Evolutionary conservation across 1,139 yeast genomes (phyloP).

Genomic region (Protomyces macrosporus): DNA sequence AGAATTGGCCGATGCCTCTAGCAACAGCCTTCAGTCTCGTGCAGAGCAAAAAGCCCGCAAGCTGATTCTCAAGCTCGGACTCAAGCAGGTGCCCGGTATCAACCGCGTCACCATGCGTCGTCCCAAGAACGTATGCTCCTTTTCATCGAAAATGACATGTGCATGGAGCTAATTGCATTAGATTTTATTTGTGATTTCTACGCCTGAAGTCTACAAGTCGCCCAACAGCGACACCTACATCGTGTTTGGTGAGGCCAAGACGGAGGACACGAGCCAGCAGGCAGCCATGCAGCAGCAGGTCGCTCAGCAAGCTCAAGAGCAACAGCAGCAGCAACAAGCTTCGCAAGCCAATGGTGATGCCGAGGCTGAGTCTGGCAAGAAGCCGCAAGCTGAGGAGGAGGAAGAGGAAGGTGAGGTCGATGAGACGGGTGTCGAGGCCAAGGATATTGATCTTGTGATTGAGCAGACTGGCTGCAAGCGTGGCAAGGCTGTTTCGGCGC

Average conservation of each 20-base stretch:
- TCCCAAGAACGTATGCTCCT: slow-evolving; percentile 63
- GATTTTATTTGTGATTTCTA: slow-evolving; percentile 77
- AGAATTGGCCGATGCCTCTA: slow-evolving; percentile 6
- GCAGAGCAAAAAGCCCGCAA: slow-evolving; percentile 97
- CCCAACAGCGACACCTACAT: slow-evolving; percentile 86
- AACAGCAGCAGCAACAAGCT: slow-evolving; percentile 37
- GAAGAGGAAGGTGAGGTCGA: slow-evolving; percentile 35
- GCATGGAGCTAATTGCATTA: neutral
- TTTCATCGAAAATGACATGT: neutral
- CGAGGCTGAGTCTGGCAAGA: slow-evolving; percentile 34
- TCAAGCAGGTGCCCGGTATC: slow-evolving; percentile 88
- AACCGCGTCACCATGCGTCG: slow-evolving; percentile 94
- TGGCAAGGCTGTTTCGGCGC: slow-evolving; percentile 85
- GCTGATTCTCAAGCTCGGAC: slow-evolving; percentile 78
- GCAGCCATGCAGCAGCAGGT: slow-evolving; percentile 42
- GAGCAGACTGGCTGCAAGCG: slow-evolving; percentile 79
- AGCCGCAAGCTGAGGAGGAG: slow-evolving; percentile 30
- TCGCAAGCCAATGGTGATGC: slow-evolving; percentile 42
- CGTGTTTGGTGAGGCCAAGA: slow-evolving; percentile 97
- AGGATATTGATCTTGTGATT: slow-evolving; percentile 34
- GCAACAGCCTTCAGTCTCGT: slow-evolving; percentile 46
- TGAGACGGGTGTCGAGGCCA: slow-evolving; percentile 36
- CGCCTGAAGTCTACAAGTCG: slow-evolving; percentile 92
- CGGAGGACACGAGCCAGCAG: slow-evolving; percentile 77
- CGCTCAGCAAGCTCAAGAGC: slow-evolving; percentile 35